Evolutionary conservation across 1,284 basidiomycete genomes (phyloP).

Genomic region (Ustilago shanxiensis): DNA sequence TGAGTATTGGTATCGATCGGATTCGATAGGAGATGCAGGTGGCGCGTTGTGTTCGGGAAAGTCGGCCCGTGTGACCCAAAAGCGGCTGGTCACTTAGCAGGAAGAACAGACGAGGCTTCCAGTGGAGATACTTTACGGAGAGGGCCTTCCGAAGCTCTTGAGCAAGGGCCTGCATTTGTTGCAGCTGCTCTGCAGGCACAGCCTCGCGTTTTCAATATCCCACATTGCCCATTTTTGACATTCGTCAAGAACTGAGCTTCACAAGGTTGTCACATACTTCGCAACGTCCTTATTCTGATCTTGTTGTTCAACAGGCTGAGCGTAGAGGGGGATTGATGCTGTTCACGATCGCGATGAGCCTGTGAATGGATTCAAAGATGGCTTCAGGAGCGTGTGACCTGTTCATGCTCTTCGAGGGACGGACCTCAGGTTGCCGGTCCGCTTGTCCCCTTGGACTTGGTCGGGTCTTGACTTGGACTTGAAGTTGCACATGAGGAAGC

Average conservation of each 20-base stretch:
- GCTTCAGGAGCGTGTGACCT: slow-evolving; percentile 11
- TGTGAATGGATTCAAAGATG: not conserved
- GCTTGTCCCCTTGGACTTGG: not conserved
- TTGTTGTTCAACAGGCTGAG: no score
- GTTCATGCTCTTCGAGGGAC: not conserved
- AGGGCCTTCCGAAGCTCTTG: slow-evolving; percentile 4
- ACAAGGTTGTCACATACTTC: not conserved
- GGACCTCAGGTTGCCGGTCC: slow-evolving; percentile 12
- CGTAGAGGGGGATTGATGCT: no score
- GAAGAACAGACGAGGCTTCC: not conserved
- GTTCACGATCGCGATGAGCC: no score
- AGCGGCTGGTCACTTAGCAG: not conserved
- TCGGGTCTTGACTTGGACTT: not conserved
- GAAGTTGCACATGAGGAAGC: not conserved
- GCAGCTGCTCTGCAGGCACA: slow-evolving; percentile 27
- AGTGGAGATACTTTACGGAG: slow-evolving; percentile 20
- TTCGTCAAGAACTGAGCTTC: not conserved
- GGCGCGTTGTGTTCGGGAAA: not conserved
- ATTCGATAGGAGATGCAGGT: not conserved
- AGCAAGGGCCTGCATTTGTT: not conserved
- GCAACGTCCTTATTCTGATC: not conserved
- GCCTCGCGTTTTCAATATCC: slow-evolving; percentile 11
- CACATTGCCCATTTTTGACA: not conserved
- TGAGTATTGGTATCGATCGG: not conserved
- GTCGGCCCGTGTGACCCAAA: slow-evolving; percentile 13